Base-by-base conservation (phyloP, 345 rosid genomes). In the Euphorbia lathyris region DNA sequence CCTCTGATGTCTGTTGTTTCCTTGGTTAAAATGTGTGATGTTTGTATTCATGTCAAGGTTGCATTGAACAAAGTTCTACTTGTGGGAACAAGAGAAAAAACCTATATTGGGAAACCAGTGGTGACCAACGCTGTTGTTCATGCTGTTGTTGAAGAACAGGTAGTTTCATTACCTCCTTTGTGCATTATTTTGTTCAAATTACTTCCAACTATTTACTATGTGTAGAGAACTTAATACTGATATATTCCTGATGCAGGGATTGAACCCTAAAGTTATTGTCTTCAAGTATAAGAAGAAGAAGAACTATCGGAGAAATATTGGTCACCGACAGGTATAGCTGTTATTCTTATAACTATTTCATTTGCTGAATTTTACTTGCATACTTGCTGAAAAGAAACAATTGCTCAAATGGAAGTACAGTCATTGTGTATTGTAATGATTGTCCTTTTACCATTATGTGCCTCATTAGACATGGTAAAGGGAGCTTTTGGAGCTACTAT, bases 241-340 rank as follows among this genome's bases (percentile, higher is more conserved):
- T 63, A 16, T 48, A 7, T 56, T 65, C 45, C 51, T 26, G 50
- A 16, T 78, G 75, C 88, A 95, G 99, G 99, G 97, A 58, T 72
- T 87, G 58, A 72, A 95, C 81, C 80, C 82, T 51, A 95, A 95
- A 83, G 96, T 88, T 12, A 79, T 87, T 5, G 96, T 95, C 66
- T 95, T 88, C 85, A 95, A 95, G 83, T 95, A 95, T 66, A 95
- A 92, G 88, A 87, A 77, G 78, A 95, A 95, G 86, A 95, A 95
- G 80, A 88, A 90, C 72, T 95, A 95, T 74, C 83, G 96, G 72
- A 91, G 99, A 80, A 95, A 91, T 74, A 95, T 91, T 42, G 99
- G 99, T 56, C 99, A 95, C 66, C 80, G 99, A 23, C 99, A 95
- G 99, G 99, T 95, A 83, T 5, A 4, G 9, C 8, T 25, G 7